Evolutionary conservation across 306 rosid species (phyloP).

Genomic region (Trifolium pratense): DNA sequence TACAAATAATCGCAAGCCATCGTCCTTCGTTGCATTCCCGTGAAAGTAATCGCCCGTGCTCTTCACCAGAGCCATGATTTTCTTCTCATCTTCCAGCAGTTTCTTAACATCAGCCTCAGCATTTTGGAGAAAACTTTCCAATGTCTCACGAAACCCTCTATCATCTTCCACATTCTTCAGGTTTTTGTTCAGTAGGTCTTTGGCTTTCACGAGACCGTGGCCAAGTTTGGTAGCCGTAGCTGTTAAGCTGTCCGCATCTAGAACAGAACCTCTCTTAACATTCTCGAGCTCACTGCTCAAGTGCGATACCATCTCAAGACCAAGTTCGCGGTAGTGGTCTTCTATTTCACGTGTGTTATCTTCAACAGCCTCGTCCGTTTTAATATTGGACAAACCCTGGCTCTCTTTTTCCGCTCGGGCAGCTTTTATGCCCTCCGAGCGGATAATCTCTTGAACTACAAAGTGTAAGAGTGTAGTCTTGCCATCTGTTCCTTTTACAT

Average conservation of each 20-base stretch:
- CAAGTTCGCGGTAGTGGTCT: slow-evolving; percentile 64
- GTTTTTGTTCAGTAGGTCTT: slow-evolving; percentile 57
- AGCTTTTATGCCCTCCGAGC: slow-evolving; percentile 92
- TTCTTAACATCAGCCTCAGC: slow-evolving; percentile 66
- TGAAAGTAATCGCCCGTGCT: slow-evolving; percentile 95
- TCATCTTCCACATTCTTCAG: slow-evolving; percentile 56
- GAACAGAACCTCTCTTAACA: slow-evolving; percentile 74
- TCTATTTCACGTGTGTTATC: slow-evolving; percentile 54
- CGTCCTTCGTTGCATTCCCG: slow-evolving; percentile 80
- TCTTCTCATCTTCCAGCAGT: slow-evolving; percentile 83
- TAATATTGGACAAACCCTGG: slow-evolving; percentile 60
- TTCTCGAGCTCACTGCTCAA: slow-evolving; percentile 81
- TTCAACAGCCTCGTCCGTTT: slow-evolving; percentile 56
- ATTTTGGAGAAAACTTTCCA: slow-evolving; percentile 65
- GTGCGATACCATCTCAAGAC: slow-evolving; percentile 78
- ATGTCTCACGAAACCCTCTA: slow-evolving; percentile 56
- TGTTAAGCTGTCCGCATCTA: slow-evolving; percentile 81
- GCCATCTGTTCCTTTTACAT: slow-evolving; percentile 95
- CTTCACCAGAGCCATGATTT: slow-evolving; percentile 79
- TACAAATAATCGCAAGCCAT: slow-evolving; percentile 78
- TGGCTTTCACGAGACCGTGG: slow-evolving; percentile 53
- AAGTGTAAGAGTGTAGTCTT: slow-evolving; percentile 95
- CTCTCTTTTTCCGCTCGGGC: slow-evolving; percentile 56
- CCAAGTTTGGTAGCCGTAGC: slow-evolving; percentile 81
- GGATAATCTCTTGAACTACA: slow-evolving; percentile 93